A percentile compares a stretch with the other conserved stretches of the same genome.
Evolutionary conservation across 2,329 filamentous ascomycete genomes (phyloP).

Genomic region (Aspergillus sojae): DNA sequence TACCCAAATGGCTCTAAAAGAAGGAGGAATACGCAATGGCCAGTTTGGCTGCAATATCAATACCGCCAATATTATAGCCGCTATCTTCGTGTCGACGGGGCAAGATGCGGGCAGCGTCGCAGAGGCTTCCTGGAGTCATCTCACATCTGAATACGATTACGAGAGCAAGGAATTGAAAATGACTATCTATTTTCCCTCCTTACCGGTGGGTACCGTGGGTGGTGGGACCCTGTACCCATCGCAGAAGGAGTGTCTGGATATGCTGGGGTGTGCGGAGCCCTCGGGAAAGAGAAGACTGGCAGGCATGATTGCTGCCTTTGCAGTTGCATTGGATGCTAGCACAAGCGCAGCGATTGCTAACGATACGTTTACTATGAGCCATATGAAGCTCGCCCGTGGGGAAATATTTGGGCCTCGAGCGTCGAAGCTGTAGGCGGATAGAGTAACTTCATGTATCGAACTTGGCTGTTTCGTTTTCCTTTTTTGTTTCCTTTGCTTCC

Average conservation of each 20-base stretch:
- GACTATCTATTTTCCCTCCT: constrained; percentile 28
- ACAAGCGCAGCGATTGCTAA: constrained; percentile 23
- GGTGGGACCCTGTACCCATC: constrained; percentile 28
- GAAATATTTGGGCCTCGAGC: neutral
- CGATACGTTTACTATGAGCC: constrained; percentile 27
- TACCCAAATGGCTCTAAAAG: constrained; percentile 13
- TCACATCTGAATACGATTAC: constrained; percentile 24
- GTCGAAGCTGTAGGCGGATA: neutral
- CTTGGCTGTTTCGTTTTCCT: no score
- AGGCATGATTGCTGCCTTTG: constrained; percentile 29
- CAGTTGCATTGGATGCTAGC: constrained; percentile 30
- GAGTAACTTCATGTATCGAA: no score
- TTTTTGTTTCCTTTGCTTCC: neutral
- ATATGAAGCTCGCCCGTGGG: constrained; percentile 15
- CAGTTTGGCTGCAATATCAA: constrained; percentile 24
- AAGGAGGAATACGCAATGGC: constrained; percentile 22
- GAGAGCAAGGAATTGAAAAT: constrained; percentile 23
- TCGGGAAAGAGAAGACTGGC: constrained; percentile 29
- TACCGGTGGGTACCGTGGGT: constrained; percentile 30
- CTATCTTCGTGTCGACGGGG: constrained; percentile 29
- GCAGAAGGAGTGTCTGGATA: constrained; percentile 28
- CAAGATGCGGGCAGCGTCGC: constrained; percentile 26
- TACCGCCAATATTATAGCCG: constrained; percentile 23
- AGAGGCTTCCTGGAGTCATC: constrained; percentile 25
- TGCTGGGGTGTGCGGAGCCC: constrained; percentile 25